These are phyloP conservation scores for Puccinellia tenuiflora DNA, from an alignment of 176 grass and related monocot genomes.

Conservation along the genomic window DNA sequence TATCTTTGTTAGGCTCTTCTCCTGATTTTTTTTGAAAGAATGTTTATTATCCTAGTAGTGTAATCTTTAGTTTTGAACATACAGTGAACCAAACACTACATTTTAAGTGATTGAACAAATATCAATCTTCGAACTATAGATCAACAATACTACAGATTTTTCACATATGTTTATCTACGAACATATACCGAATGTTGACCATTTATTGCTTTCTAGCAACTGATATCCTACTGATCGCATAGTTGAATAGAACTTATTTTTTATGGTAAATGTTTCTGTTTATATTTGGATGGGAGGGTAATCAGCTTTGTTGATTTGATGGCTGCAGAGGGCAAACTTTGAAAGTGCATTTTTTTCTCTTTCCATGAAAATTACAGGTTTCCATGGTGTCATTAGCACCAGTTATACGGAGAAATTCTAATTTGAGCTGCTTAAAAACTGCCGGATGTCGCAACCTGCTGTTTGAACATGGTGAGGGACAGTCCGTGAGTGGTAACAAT, in stretches of 20 bases:
- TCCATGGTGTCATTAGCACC: conserved; percentile 56
- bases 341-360: neutral
- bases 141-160: neutral
- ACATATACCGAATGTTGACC: neutral
- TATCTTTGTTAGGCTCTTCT: conserved; percentile 2
- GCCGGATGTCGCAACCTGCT: conserved; percentile 56
- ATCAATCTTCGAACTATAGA: neutral
- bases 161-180: neutral
- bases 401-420: conserved; percentile 50
- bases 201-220: neutral
- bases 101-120: neutral
- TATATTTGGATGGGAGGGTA: neutral
- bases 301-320: neutral
- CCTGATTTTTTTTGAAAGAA: neutral
- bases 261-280: too few species aligned
- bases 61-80: conserved; percentile 26
- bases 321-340: neutral
- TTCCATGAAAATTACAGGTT: conserved; percentile 42
- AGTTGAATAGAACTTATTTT: neutral
- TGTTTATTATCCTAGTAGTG: neutral
- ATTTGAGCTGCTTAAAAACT: conserved; percentile 69
- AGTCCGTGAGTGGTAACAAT: conserved; percentile 17
- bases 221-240: neutral
- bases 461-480: conserved; percentile 20
- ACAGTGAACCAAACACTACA: neutral